Percentiles rank a stretch among this genome's conserved stretches.
phyloP scores from a whole-genome alignment of 1,284 basidiomycete species.

The Irpex sp. region DNA sequence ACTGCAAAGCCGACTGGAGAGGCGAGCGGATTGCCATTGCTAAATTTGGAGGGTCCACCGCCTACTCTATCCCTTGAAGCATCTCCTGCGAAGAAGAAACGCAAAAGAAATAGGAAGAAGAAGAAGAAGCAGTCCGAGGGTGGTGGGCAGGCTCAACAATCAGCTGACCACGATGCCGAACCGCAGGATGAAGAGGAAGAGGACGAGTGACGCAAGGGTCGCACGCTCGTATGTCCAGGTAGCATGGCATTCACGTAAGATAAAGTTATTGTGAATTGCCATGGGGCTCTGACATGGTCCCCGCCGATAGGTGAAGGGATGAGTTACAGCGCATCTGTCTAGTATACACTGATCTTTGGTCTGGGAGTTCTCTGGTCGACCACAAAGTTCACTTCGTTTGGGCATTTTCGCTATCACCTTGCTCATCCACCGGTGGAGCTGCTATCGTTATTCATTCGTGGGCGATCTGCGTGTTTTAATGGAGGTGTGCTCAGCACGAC shows the following conservation, averaged over 20 bases:
- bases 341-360: not conserved
- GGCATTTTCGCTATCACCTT: not conserved
- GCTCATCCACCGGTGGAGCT: not conserved
- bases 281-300: not conserved
- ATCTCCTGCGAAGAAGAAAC: conserved; percentile 40
- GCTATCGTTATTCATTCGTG: not conserved
- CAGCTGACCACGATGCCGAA: not conserved
- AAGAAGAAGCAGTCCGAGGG: conserved; percentile 31
- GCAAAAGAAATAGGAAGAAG: conserved; percentile 53
- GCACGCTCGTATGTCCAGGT: not conserved
- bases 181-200: not conserved
- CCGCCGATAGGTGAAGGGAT: not conserved
- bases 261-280: not conserved
- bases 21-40: conserved; percentile 31
- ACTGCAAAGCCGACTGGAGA: not conserved
- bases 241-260: not conserved
- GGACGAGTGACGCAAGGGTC: not conserved
- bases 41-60: conserved; percentile 56
- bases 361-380: not conserved
- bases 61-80: conserved; percentile 20
- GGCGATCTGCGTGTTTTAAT: not conserved
- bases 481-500: not conserved
- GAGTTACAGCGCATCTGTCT: not conserved
- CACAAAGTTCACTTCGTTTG: not conserved
- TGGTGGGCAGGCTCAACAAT: not conserved